phyloP scores from a whole-genome alignment of 805 yeast species.

The Candida tibetensis region DNA sequence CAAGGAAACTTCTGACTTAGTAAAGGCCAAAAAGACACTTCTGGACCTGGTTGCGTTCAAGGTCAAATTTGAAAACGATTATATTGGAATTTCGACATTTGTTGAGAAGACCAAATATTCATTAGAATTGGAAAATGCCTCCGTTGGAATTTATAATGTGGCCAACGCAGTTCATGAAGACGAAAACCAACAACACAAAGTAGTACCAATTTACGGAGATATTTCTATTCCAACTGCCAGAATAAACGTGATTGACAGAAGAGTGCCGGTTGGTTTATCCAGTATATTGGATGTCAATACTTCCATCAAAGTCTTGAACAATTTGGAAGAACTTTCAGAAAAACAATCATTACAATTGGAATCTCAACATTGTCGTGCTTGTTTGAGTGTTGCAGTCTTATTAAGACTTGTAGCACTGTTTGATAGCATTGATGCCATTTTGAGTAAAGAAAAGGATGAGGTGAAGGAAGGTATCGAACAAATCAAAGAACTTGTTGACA shows the following conservation, averaged over 20 bases:
- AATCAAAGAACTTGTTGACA: neutral
- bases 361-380: constrained; percentile 57
- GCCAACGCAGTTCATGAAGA: constrained; percentile 11
- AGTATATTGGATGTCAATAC: constrained; percentile 45
- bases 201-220: constrained; percentile 37
- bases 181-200: neutral
- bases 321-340: constrained; percentile 17
- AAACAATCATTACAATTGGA: constrained; percentile 53
- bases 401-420: constrained; percentile 35
- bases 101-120: constrained; percentile 31
- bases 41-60: constrained; percentile 19
- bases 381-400: constrained; percentile 52
- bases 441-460: neutral
- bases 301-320: constrained; percentile 42
- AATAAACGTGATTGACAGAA: constrained; percentile 38
- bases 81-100: constrained; percentile 35
- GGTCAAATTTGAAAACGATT: constrained; percentile 27
- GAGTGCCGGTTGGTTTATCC: constrained; percentile 40
- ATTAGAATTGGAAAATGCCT: constrained; percentile 33
- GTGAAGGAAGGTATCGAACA: neutral
- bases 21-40: neutral
- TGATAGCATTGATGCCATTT: constrained; percentile 19
- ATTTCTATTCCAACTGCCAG: constrained; percentile 41
- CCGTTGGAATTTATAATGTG: constrained; percentile 23
- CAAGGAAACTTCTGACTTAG: neutral